These are phyloP conservation scores for Lachancea lanzarotensis DNA, from an alignment of 805 yeast species.

Conservation along the genomic window DNA sequence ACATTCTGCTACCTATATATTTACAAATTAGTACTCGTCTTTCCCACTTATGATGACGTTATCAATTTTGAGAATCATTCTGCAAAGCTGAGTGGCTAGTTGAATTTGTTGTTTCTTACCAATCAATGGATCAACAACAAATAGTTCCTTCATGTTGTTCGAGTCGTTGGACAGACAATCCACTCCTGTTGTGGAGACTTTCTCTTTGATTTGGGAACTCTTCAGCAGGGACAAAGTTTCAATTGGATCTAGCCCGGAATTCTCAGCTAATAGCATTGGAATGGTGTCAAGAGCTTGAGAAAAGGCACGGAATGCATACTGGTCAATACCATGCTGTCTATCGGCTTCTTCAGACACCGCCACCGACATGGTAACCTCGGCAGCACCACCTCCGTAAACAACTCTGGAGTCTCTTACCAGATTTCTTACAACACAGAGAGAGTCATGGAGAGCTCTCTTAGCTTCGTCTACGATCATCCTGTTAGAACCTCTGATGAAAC, in stretches of 20 bases:
- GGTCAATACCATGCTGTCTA: slow-evolving; percentile 89
- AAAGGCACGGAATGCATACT: slow-evolving; percentile 95
- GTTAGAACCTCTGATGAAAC: slow-evolving; percentile 91
- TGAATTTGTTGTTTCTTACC: slow-evolving; percentile 95
- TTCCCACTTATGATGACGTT: slow-evolving; percentile 90
- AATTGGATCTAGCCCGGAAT: slow-evolving; percentile 92
- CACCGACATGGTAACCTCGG: slow-evolving; percentile 88
- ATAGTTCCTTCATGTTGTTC: slow-evolving; percentile 88
- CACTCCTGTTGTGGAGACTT: slow-evolving; percentile 71
- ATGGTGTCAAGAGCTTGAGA: slow-evolving; percentile 84
- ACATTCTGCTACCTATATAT: not conserved
- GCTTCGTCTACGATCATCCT: slow-evolving; percentile 98
- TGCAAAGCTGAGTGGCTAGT: slow-evolving; percentile 92
- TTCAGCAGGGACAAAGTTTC: slow-evolving; percentile 81
- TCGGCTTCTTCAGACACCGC: slow-evolving; percentile 91
- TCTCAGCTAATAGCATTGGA: slow-evolving; percentile 94
- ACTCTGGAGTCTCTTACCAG: slow-evolving; percentile 85
- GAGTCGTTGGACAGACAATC: slow-evolving; percentile 88
- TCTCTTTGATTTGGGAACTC: slow-evolving; percentile 74
- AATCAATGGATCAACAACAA: slow-evolving; percentile 93
- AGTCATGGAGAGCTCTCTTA: slow-evolving; percentile 91
- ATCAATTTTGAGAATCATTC: slow-evolving; percentile 96
- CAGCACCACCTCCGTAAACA: slow-evolving; percentile 99
- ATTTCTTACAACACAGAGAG: slow-evolving; percentile 95
- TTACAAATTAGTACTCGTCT: slow-evolving; percentile 49